Conservation (phyloP, 306 rosid genomes). For the Mucuna pruriens region DNA sequence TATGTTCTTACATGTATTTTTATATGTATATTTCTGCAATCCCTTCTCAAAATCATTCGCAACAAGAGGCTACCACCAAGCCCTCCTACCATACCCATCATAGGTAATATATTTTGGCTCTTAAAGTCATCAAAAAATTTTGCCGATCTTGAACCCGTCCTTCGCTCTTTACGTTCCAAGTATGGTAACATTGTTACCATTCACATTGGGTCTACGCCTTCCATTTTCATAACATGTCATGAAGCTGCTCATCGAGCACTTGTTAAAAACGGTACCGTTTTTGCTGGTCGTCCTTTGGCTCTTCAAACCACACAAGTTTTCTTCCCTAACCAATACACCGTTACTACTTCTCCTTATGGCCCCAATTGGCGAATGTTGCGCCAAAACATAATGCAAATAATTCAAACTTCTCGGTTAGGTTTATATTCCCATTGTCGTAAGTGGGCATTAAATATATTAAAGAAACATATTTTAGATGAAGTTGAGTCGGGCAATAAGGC, state of each 20-base stretch:
- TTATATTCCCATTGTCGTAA: conserved; percentile 49
- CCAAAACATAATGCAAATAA: conserved; percentile 48
- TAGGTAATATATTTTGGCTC: conserved; percentile 59
- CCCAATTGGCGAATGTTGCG: conserved; percentile 54
- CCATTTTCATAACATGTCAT: conserved; percentile 54
- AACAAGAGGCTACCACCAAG: conserved; percentile 55
- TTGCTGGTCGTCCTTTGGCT: conserved; percentile 53
- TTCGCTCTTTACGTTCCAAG: conserved; percentile 46
- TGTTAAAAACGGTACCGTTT: conserved; percentile 47
- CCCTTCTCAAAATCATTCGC: not conserved
- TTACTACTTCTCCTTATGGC: conserved; percentile 51
- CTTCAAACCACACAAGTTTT: conserved; percentile 37
- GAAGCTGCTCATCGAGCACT: conserved; percentile 56
- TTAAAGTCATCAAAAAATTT: conserved; percentile 52
- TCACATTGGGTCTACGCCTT: conserved; percentile 49
- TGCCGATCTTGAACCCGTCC: conserved; percentile 51
- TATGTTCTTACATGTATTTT: conserved; percentile 23
- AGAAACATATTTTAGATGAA: conserved; percentile 16
- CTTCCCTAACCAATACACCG: conserved; percentile 38
- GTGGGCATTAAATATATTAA: conserved; percentile 33
- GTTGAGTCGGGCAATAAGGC: conserved; percentile 26
- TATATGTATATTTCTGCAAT: conserved; percentile 15
- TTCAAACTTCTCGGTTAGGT: conserved; percentile 46
- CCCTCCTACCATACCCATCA: conserved; percentile 54
- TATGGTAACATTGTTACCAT: conserved; percentile 58